Conservation (phyloP, 108 stramenopile species). For the Chaetoceros tenuissimus region DNA sequence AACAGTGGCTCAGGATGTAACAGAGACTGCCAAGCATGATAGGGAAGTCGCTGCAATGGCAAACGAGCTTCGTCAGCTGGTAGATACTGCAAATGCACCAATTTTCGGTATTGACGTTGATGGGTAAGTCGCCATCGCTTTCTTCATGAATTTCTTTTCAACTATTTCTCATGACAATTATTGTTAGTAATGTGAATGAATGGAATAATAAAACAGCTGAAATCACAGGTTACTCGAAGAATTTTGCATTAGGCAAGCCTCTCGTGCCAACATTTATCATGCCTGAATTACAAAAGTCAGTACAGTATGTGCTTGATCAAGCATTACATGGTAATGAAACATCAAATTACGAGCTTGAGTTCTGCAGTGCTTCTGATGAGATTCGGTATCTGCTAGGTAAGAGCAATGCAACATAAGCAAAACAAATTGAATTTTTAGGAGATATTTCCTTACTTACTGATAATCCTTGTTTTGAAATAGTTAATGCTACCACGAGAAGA, state of each 20-base stretch:
- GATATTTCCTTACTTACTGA: too few relatives aligned
- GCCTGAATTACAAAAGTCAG: slow-evolving; percentile 9
- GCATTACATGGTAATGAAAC: slow-evolving; percentile 27
- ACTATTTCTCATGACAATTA: neutral
- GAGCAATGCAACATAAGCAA: too few relatives aligned
- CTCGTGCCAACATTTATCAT: slow-evolving; percentile 34
- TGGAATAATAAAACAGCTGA: slow-evolving; percentile 46
- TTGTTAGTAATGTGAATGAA: slow-evolving; percentile 36
- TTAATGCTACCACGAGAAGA: slow-evolving; percentile 40
- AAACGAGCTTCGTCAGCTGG: slow-evolving; percentile 26
- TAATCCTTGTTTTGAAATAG: slow-evolving; percentile 33
- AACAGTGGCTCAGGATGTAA: slow-evolving; percentile 73
- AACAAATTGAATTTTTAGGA: too few relatives aligned
- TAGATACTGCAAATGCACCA: slow-evolving; percentile 48
- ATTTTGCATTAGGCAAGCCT: slow-evolving; percentile 35
- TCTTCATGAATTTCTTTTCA: too few relatives aligned
- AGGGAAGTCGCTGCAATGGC: slow-evolving; percentile 20
- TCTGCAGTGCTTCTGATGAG: slow-evolving; percentile 27
- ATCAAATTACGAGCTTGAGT: slow-evolving; percentile 45
- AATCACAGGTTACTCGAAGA: slow-evolving; percentile 34
- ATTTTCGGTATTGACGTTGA: slow-evolving; percentile 52
- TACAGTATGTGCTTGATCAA: slow-evolving; percentile 23
- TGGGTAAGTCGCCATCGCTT: slow-evolving; percentile 29
- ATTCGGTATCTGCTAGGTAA: slow-evolving; percentile 35
- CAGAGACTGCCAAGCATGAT: slow-evolving; percentile 38